Evolutionary conservation across 345 rosid species (phyloP).

Genomic region (Camelina hispida): DNA sequence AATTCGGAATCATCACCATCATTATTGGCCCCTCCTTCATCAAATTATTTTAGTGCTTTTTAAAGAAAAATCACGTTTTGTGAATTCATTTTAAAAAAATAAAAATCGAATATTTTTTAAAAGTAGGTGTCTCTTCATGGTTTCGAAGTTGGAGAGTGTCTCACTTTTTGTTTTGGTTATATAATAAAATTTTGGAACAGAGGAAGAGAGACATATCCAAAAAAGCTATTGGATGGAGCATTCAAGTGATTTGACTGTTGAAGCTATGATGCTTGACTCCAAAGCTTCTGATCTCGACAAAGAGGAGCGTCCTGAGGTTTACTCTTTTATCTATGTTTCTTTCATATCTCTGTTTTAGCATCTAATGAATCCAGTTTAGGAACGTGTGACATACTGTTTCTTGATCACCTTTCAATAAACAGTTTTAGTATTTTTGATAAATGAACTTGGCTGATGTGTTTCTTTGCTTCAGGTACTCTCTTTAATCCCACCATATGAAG

Average conservation of each 20-base stretch:
- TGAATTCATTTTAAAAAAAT: background rate
- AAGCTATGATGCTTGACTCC: constrained; percentile 91
- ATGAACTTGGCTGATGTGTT: constrained; percentile 10
- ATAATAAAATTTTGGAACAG: constrained; percentile 29
- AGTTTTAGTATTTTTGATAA: too few species aligned
- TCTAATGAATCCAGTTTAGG: background rate
- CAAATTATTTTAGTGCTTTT: background rate
- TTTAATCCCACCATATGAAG: constrained; percentile 78
- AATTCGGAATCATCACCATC: too few species aligned
- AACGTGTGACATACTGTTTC: constrained; percentile 15
- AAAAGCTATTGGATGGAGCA: constrained; percentile 80
- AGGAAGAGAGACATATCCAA: constrained; percentile 49
- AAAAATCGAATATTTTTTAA: background rate
- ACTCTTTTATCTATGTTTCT: background rate
- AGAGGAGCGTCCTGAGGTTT: constrained; percentile 87
- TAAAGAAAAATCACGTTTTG: constrained; percentile 19
- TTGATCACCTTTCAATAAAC: background rate
- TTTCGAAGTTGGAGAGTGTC: constrained; percentile 15
- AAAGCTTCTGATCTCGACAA: constrained; percentile 85
- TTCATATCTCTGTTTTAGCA: too few species aligned
- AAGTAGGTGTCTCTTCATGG: constrained; percentile 38
- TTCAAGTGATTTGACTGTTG: constrained; percentile 67
- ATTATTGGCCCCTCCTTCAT: background rate
- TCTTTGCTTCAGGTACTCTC: constrained; percentile 62
- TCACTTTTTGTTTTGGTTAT: constrained; percentile 32